Evolutionary conservation across 2,329 filamentous ascomycete genomes (phyloP), one percentile per base, ranked within the genome.

Genomic region (Aspergillus nomiae): DNA sequence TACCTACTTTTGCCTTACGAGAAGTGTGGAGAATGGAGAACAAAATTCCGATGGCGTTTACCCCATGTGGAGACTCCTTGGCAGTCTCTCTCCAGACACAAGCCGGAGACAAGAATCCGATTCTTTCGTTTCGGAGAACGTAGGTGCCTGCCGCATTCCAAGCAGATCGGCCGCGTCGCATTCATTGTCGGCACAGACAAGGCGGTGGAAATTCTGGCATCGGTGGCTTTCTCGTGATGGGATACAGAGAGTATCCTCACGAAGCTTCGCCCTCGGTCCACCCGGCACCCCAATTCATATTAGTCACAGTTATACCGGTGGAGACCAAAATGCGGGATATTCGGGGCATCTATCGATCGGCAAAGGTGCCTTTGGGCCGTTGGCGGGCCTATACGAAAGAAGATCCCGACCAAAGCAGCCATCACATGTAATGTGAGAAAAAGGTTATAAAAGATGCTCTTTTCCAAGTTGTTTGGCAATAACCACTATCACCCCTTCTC

Each of bases 291-390:
- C 51, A 30, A 54, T 34, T 34, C 50, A 54, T 54, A 54, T 54
- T 54, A 54, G 51, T 54, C 51, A 54, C 51, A 54, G 32, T 16
- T 54, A 28, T 19, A 34, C 30, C 32, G 28, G 51, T 36, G 51
- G 51, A 36, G 51, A 54, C 30, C 19, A 36, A 24, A 36, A 54
- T 54, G 51, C 51, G 51, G 51, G 51, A 54, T 54, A 54, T 54
- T 54, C 21, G 32, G 51, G 30, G n/a, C 43, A 34, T 36, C 32
- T 54, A 9, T 34, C 24, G 51, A 54, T 54, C 51, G 30, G 11
- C 51, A 36, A 14, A 54, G 32, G 14, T 10, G 19, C 50, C 26
- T 51, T 32, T 34, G 50, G 30, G 14, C 16, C 19, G 16, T 34
- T 51, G 28, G 10, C 12, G 24, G 21, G 9, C 50, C 11, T 24